These are phyloP conservation scores for Microglena sp. DNA, from an alignment of 139 green algal genomes.

Conservation along the genomic window DNA sequence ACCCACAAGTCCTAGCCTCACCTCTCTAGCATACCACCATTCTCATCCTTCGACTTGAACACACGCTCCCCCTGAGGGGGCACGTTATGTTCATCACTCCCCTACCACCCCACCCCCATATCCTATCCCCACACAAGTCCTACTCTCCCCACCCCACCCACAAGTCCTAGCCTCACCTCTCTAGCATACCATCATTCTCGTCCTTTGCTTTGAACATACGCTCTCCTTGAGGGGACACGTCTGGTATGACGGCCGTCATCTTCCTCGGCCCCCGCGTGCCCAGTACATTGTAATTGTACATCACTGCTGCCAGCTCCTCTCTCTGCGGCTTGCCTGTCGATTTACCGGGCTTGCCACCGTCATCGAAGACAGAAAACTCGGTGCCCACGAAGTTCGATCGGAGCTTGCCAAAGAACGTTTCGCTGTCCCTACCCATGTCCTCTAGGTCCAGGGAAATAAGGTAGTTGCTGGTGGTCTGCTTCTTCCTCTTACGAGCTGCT, in stretches of 20 bases:
- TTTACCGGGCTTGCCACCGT: constrained; percentile 42
- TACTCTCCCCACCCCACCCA: too few species aligned
- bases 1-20: too few species aligned
- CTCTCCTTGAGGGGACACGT: constrained; percentile 21
- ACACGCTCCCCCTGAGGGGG: too few species aligned
- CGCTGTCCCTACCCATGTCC: constrained; percentile 36
- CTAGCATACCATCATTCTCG: constrained; percentile 29
- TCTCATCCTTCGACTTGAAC: too few species aligned
- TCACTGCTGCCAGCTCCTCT: constrained; percentile 62
- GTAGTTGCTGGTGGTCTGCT: constrained; percentile 72
- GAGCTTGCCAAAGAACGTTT: constrained; percentile 71
- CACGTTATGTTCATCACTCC: too few species aligned
- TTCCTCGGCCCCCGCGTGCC: constrained; percentile 85
- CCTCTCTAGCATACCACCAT: too few species aligned
- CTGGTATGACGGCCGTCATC: constrained; percentile 71
- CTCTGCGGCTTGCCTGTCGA: constrained; percentile 10
- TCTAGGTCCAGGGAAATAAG: constrained; percentile 72
- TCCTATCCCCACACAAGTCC: too few species aligned
- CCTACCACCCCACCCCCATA: too few species aligned
- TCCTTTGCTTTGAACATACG: constrained; percentile 11
- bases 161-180: constrained; percentile 21
- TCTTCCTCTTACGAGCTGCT: constrained; percentile 77
- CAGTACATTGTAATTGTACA: constrained; percentile 88
- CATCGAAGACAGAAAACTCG: constrained; percentile 80
- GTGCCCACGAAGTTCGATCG: constrained; percentile 90